Evolutionary conservation across 352 stramenopile genomes (phyloP).

Genomic region (Pythium pyrilobum): DNA sequence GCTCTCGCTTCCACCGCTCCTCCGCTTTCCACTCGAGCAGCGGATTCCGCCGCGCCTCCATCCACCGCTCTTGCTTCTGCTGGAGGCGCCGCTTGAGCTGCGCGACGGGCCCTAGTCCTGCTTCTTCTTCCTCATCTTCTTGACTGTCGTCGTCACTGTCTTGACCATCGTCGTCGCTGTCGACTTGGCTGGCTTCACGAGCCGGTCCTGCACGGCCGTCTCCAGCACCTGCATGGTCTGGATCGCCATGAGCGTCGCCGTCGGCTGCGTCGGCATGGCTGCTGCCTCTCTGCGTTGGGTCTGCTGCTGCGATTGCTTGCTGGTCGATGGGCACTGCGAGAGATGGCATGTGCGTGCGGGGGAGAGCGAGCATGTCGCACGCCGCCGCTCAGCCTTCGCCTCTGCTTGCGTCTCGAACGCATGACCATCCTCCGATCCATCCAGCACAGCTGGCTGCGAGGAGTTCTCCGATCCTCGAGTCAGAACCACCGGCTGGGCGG

Average conservation of each 20-base stretch:
- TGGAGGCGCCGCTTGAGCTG: conserved; percentile 13
- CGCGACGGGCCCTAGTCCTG: conserved; percentile 20
- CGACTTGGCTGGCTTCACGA: conserved; percentile 15
- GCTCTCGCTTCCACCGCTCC: conserved; percentile 33
- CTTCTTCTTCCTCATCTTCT: conserved; percentile 31
- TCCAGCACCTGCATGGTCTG: conserved; percentile 19
- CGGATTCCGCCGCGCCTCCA: conserved; percentile 38
- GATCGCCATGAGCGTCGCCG: conserved; percentile 14
- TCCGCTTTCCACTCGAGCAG: conserved; percentile 47
- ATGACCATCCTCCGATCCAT: no score
- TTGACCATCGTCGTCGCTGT: conserved; percentile 15
- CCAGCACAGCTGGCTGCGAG: no score
- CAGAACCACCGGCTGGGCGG: no score
- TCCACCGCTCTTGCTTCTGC: conserved; percentile 33
- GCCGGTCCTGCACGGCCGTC: conserved; percentile 6
- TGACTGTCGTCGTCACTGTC: conserved; percentile 34
- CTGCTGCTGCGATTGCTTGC: no score
- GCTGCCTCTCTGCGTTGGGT: no score
- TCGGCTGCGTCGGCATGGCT: conserved; percentile 20
- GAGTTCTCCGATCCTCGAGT: no score
- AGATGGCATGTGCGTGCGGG: conserved; percentile 15
- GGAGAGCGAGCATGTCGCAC: no score
- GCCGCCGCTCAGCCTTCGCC: no score
- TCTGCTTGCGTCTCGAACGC: no score
- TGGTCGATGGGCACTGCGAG: neutral